These are phyloP conservation scores for Ustilago lituana DNA, from an alignment of 1,284 basidiomycete genomes.

Conservation along the genomic window DNA sequence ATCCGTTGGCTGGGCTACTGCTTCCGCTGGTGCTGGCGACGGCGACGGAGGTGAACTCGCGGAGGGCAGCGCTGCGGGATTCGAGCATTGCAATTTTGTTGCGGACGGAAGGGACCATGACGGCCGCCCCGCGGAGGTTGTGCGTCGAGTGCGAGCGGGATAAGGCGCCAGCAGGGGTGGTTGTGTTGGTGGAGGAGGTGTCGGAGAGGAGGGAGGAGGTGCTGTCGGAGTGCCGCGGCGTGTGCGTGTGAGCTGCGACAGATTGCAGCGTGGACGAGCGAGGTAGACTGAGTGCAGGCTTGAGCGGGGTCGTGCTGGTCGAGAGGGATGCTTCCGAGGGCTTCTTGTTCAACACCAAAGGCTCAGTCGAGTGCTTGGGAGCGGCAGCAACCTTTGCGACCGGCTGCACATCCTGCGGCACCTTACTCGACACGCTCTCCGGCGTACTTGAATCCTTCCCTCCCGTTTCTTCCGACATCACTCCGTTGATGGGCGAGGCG, in stretches of 20 bases:
- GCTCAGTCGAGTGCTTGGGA: too few species aligned
- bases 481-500: not conserved
- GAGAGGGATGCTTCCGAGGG: constrained; percentile 1
- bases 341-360: not conserved
- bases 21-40: not conserved
- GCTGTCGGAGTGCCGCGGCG: constrained; percentile 46
- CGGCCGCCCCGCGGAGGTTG: constrained; percentile 42
- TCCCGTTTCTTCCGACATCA: not conserved
- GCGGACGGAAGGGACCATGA: constrained; percentile 59
- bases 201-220: constrained; percentile 23
- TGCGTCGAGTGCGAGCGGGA: constrained; percentile 44
- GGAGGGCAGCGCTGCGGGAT: constrained; percentile 33
- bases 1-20: constrained; percentile 10
- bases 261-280: constrained; percentile 32
- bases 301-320: not conserved
- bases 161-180: constrained; percentile 2
- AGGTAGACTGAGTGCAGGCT: constrained; percentile 3
- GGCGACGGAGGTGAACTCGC: constrained; percentile 37
- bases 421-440: constrained; percentile 5
- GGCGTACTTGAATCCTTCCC: constrained; percentile 13
- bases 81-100: constrained; percentile 64
- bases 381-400: not conserved
- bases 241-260: not conserved
- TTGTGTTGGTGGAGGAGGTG: too few species aligned
- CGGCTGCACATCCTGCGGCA: not conserved